Evolutionary conservation across 305 asterid species (phyloP).

Genomic region (Striga hermonthica): DNA sequence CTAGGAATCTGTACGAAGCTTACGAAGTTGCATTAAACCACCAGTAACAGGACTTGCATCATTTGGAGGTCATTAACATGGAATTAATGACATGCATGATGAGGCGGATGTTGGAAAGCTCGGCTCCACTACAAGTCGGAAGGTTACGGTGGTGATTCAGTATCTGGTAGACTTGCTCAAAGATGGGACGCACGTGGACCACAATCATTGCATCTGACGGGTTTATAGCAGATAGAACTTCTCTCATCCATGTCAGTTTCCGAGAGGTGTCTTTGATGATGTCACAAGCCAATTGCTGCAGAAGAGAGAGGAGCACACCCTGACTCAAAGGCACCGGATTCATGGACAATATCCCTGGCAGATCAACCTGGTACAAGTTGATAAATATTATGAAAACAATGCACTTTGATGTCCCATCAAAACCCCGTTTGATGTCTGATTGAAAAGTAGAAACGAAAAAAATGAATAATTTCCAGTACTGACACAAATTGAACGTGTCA

Average conservation of each 20-base stretch:
- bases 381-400: background rate
- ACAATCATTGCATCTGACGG: constrained; percentile 62
- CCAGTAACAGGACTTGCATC: constrained; percentile 18
- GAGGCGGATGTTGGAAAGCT: constrained; percentile 57
- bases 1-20: too few species aligned
- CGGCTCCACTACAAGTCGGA: constrained; percentile 42
- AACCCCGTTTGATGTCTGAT: too few species aligned
- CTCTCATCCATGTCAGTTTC: constrained; percentile 79
- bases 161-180: constrained; percentile 71
- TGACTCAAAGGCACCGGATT: constrained; percentile 68
- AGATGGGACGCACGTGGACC: constrained; percentile 66
- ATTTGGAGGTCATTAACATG: constrained; percentile 58
- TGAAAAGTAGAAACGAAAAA: too few species aligned
- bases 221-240: constrained; percentile 55
- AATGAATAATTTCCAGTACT: too few species aligned
- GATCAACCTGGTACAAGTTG: constrained; percentile 51
- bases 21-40: too few species aligned
- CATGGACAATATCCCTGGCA: constrained; percentile 46
- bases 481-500: too few species aligned
- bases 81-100: constrained; percentile 77
- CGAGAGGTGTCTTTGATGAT: constrained; percentile 46
- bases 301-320: constrained; percentile 78
- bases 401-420: background rate
- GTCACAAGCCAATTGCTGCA: constrained; percentile 71
- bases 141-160: constrained; percentile 55